Evolutionary conservation across 768 basidiomycete species (phyloP).

Genomic region (Kwoniella europaea): DNA sequence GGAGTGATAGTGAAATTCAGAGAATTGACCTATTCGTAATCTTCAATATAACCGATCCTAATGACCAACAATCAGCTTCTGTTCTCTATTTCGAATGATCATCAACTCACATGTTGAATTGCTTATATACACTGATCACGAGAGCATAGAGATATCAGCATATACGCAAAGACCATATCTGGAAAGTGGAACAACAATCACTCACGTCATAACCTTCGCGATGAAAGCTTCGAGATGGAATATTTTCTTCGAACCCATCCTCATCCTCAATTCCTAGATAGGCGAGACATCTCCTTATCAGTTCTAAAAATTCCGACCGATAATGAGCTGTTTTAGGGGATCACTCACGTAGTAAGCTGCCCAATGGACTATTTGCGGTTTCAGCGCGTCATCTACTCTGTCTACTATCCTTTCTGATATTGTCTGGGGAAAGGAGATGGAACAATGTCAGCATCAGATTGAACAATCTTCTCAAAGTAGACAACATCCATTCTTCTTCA

Average conservation of each 20-base stretch:
- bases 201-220: constrained; percentile 82
- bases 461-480: neutral
- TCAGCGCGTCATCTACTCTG: constrained; percentile 84
- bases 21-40: constrained; percentile 15
- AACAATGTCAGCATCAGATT: neutral
- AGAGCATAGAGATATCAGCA: constrained; percentile 1
- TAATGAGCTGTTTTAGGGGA: too few relatives aligned
- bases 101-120: constrained; percentile 25
- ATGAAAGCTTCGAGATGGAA: constrained; percentile 98
- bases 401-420: constrained; percentile 86
- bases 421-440: constrained; percentile 65
- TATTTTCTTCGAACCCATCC: constrained; percentile 89
- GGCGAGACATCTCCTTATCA: too few relatives aligned
- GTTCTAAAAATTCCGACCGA: too few relatives aligned
- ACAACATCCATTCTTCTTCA: neutral
- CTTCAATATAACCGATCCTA: constrained; percentile 27
- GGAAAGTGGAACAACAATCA: neutral
- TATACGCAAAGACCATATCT: neutral
- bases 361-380: constrained; percentile 96
- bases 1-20: too few relatives aligned
- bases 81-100: rapidly evolving
- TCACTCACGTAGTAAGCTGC: constrained; percentile 93
- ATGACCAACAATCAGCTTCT: too few relatives aligned
- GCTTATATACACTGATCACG: constrained; percentile 24
- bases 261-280: constrained; percentile 98